These are phyloP conservation scores for Komagataella kurtzmanii DNA, from an alignment of 805 yeast genomes.

Conservation along the genomic window DNA sequence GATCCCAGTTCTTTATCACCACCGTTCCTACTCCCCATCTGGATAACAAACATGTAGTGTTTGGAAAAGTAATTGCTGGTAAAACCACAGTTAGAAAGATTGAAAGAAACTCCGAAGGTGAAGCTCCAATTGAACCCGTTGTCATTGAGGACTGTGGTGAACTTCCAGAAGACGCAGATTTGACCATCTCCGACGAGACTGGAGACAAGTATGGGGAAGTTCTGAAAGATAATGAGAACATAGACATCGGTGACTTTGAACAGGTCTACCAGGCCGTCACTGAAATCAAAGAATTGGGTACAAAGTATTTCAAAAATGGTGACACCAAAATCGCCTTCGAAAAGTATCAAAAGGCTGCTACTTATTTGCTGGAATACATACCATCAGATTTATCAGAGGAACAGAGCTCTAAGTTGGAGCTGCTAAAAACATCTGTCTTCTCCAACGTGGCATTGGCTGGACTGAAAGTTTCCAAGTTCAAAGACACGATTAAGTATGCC, in stretches of 20 bases:
- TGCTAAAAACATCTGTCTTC: conserved; percentile 47
- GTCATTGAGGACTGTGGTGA: conserved; percentile 70
- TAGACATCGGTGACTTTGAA: conserved; percentile 46
- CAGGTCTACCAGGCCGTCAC: conserved; percentile 55
- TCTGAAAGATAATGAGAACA: conserved; percentile 58
- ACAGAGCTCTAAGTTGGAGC: conserved; percentile 32
- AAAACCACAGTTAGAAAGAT: conserved; percentile 68
- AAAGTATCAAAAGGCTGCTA: conserved; percentile 64
- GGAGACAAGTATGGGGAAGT: conserved; percentile 76
- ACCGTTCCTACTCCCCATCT: conserved; percentile 89
- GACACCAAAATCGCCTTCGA: conserved; percentile 39
- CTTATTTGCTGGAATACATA: conserved; percentile 56
- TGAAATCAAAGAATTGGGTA: conserved; percentile 64
- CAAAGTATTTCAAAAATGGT: conserved; percentile 56
- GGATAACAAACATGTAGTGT: conserved; percentile 93
- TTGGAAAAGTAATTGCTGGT: conserved; percentile 79
- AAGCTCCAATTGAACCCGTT: conserved; percentile 62
- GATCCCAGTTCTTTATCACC: conserved; percentile 91
- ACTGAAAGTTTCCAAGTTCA: conserved; percentile 44
- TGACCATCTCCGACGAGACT: conserved; percentile 54
- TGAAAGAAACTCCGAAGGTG: conserved; percentile 60
- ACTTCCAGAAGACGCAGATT: conserved; percentile 42
- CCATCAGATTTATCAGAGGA: conserved; percentile 56
- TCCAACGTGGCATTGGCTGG: conserved; percentile 69
- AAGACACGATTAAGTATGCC: conserved; percentile 44